Base-by-base conservation (phyloP, 306 rosid genomes). In the Cicer yamashitae region DNA sequence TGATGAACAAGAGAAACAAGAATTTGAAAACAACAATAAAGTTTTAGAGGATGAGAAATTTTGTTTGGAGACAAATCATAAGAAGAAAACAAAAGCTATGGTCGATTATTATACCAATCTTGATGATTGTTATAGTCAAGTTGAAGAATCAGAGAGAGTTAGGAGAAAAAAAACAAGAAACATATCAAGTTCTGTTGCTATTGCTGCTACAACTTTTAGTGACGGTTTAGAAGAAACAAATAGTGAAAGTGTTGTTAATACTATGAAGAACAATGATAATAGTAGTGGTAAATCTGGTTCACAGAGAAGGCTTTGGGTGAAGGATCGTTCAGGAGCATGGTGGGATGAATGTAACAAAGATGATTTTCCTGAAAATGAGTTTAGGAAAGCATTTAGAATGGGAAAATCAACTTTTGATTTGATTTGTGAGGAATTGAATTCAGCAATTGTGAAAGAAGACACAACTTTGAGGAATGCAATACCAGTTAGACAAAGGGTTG, bases 311-410 rank as follows among this genome's bases (percentile, higher is more conserved):
- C 74, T 96, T 4, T 96, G 99, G 99, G 98, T 96, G 50, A 96
- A 90, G 72, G 97, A 96, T 77, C 85, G 99, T 58, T 94, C 99
- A 1, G 93, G 90, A 7, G 96, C 97, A 1, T 96, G 99, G 99
- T 96, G 99, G 99, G 97, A 96, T 77, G 92, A 89, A 73, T 96
- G 96, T 71, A 92, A 92, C 77, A 83, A 76, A 5, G 92, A 89
- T 0, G 93, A 88, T 83, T 96, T 85, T 41, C 98, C 99, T 10
- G 98, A 96, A 12, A 77, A 82, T 60, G 93, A 92, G 3, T 96
- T 96, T 76, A 92, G 74, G 71, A 90, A 96, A 75, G 96, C 92
- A 3, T 96, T 96, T 37, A 78, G 99, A 38, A 96, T 96, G 99
- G 89, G 91, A 15, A 89, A 78, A 14, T 80, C 89, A 4, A 96